Evolutionary conservation across 2,329 filamentous ascomycete species (phyloP), one percentile per base, ranked within the genome.

Genomic region (Colletotrichum chrysophilum): DNA sequence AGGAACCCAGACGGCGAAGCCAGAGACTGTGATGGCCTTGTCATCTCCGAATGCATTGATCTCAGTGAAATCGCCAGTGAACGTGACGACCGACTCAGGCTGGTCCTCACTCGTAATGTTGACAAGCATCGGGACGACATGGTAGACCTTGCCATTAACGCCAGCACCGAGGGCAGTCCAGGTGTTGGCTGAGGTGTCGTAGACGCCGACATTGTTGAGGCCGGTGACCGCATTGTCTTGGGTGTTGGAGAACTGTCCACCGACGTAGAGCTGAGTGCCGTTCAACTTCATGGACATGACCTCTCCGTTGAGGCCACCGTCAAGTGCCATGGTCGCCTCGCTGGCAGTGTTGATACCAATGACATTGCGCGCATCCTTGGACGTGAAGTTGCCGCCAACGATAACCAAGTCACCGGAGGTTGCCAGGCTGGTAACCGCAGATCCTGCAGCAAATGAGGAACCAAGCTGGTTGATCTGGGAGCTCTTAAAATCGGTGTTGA

Each of bases 1-100:
- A 4, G 95, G 95, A 9, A 98, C 93, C 97, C 97, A 99, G 48
- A 98, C 89, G 16, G 95, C 96, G 80, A 99, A 95, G 3, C 96
- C 96, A 66, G 91, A 85, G 1, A 93, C 94, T 10, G 89, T 80
- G 32, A 93, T 88, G 12, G 92, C 90, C 8, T 88, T 83, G 78
- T 93, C 93, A 77, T 88, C 88, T 43, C 87, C 91, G 79, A 95
- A 96, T 0, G 89, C 90, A 32, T 93, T 89, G 76, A 98, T 91
- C 70, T 92, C 87, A 18, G 91, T 89, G 83, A 99, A 99, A 75
- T 92, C 89, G 7, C 97, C 97, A 65, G 93, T 96, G 75, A 99
- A 88, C 3, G 94, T 92, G 77, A 98, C 90, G 26, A 94, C 95
- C 14, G 91, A 90, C 82, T 98, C 95, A 1, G 92, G 90, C 21